These are phyloP conservation scores for Escovopsis sp. DNA, from an alignment of 2,329 filamentous ascomycete genomes.

Conservation along the genomic window DNA sequence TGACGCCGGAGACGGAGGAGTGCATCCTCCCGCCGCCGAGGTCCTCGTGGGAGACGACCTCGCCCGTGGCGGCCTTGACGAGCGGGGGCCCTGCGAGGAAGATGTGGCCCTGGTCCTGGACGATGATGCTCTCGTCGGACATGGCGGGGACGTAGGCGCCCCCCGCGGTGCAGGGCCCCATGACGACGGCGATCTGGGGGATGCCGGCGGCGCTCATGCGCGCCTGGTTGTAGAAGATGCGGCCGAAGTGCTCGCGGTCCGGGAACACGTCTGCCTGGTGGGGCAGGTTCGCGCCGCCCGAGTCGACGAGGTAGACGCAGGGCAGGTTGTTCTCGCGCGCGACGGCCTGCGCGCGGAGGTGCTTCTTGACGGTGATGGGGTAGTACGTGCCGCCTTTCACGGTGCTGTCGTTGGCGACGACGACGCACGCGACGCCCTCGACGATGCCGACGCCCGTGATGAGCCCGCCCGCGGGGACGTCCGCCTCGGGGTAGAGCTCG, in stretches of 20 bases:
- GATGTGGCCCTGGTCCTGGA: constrained; percentile 89
- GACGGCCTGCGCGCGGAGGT: constrained; percentile 79
- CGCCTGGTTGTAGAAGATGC: constrained; percentile 97
- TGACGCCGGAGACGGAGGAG: constrained; percentile 80
- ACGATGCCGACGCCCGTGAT: constrained; percentile 86
- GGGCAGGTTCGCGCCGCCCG: constrained; percentile 85
- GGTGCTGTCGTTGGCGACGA: constrained; percentile 91
- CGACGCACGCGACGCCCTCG: constrained; percentile 80
- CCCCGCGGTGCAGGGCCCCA: constrained; percentile 93
- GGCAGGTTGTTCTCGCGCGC: constrained; percentile 71
- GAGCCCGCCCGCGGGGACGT: constrained; percentile 80
- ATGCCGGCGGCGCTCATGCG: constrained; percentile 81
- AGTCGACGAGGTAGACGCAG: constrained; percentile 94
- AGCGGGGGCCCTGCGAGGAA: constrained; percentile 90
- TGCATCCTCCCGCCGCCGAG: constrained; percentile 84
- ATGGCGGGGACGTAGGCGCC: constrained; percentile 94
- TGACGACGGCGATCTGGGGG: constrained; percentile 86
- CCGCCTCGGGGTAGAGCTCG: constrained; percentile 71
- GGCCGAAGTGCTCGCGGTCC: constrained; percentile 85
- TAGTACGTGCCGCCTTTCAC: constrained; percentile 97
- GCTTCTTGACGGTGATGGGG: constrained; percentile 95
- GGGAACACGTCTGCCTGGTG: constrained; percentile 95
- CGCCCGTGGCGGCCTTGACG: constrained; percentile 90
- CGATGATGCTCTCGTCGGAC: constrained; percentile 96
- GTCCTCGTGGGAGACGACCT: constrained; percentile 80